These are phyloP conservation scores for Bipolaris bicolor DNA, from an alignment of 2,329 filamentous ascomycete species.

Conservation along the genomic window DNA sequence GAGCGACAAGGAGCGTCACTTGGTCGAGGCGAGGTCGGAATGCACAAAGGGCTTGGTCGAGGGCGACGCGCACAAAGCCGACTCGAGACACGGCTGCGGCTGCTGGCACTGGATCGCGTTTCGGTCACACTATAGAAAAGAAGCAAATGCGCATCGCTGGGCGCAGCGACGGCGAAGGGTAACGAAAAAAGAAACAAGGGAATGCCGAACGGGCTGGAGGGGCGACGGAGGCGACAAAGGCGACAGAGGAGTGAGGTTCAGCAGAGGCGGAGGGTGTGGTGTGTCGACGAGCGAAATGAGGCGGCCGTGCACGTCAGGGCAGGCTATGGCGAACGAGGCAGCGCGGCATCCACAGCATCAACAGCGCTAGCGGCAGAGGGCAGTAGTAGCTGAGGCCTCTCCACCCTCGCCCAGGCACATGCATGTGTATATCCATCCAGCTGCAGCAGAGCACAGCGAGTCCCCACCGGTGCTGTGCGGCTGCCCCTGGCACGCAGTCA, in stretches of 20 bases:
- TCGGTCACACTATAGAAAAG: constrained; percentile 32
- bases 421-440: constrained; percentile 3
- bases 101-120: constrained; percentile 37
- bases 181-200: constrained; percentile 33
- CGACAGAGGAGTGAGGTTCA: constrained; percentile 24
- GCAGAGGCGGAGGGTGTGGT: constrained; percentile 37
- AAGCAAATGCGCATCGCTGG: constrained; percentile 38
- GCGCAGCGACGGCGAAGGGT: constrained; percentile 38
- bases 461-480: no score
- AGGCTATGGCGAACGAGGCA: constrained; percentile 14
- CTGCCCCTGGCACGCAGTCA: no score
- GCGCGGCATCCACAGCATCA: constrained; percentile 24
- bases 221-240: constrained; percentile 23
- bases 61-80: constrained; percentile 31
- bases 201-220: constrained; percentile 34
- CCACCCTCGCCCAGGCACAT: constrained; percentile 17
- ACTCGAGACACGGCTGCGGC: constrained; percentile 29
- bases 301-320: constrained; percentile 15
- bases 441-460: no score
- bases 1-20: constrained; percentile 27
- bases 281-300: constrained; percentile 27
- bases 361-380: constrained; percentile 11
- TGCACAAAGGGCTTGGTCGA: constrained; percentile 30
- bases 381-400: no score
- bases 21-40: constrained; percentile 20